phyloP scores from a whole-genome alignment of 73 alveolate species.

The Diophrys appendiculata region DNA sequence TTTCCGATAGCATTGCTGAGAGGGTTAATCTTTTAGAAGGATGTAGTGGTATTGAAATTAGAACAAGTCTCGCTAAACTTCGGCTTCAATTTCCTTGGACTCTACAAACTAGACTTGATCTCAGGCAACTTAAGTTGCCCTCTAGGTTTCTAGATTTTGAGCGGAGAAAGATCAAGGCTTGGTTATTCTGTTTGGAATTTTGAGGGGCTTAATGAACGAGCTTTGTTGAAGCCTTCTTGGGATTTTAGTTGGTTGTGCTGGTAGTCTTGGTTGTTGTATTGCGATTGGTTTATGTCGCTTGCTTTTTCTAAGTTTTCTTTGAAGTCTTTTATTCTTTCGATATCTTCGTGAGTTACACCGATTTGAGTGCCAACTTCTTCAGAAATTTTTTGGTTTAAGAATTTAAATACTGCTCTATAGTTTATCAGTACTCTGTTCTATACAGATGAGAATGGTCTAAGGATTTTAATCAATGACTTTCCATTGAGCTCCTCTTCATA shows the following conservation, averaged over 20 bases:
- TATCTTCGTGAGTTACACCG: neutral
- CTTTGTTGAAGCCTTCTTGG: too few relatives aligned
- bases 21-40: neutral
- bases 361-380: neutral
- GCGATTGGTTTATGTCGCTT: neutral
- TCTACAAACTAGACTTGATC: conserved; percentile 1
- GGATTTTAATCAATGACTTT: conserved; percentile 29
- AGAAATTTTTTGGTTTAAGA: conserved; percentile 5
- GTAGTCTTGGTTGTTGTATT: too few relatives aligned
- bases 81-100: neutral
- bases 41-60: neutral
- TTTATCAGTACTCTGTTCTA: conserved; percentile 41
- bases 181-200: too few relatives aligned
- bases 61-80: conserved; percentile 2
- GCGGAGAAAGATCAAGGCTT: too few relatives aligned
- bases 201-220: too few relatives aligned
- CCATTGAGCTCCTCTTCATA: conserved; percentile 45
- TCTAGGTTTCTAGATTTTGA: neutral
- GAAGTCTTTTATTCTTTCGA: neutral
- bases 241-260: too few relatives aligned
- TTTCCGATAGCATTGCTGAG: conserved; percentile 14
- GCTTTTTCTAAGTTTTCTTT: neutral
- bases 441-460: conserved; percentile 31
- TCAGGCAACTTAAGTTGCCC: neutral
- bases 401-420: conserved; percentile 19